phyloP scores from a whole-genome alignment of 306 rosid genomes.

The Hippophae rhamnoides region DNA sequence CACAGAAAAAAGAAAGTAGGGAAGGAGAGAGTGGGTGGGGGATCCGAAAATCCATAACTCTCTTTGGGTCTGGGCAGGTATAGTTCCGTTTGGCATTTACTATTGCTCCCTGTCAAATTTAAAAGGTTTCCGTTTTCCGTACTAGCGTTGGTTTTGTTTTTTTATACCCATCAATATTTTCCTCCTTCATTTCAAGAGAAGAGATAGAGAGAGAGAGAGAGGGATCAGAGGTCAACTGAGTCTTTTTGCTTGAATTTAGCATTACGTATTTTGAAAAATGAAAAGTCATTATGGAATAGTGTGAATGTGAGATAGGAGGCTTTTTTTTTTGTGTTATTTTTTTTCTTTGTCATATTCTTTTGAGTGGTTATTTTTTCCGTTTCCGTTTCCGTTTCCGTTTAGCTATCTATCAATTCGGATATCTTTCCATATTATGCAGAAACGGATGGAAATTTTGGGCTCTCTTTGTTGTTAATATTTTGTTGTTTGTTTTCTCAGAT shows the following conservation, averaged over 20 bases:
- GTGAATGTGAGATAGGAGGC: constrained; percentile 30
- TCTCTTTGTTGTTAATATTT: constrained; percentile 3
- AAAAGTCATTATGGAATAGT: constrained; percentile 29
- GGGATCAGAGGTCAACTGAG: constrained; percentile 23
- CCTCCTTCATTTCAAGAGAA: constrained; percentile 2
- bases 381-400: constrained; percentile 6
- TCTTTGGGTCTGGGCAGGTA: constrained; percentile 20
- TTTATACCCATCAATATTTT: constrained; percentile 15
- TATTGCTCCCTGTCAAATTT: constrained; percentile 31
- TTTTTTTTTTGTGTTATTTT: constrained; percentile 9
- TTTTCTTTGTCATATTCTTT: constrained; percentile 7
- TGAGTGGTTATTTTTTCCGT: constrained; percentile 1
- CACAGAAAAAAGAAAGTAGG: constrained; percentile 32
- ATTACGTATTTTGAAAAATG: constrained; percentile 15
- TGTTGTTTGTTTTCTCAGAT: neutral
- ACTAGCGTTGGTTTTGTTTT: constrained; percentile 48
- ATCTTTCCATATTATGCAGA: constrained; percentile 23
- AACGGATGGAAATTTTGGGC: constrained; percentile 26
- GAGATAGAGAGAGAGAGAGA: constrained; percentile 6
- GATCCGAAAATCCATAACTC: constrained; percentile 10
- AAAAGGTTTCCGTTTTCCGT: constrained; percentile 30
- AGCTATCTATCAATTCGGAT: neutral
- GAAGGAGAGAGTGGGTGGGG: too few species aligned
- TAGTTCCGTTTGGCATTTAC: constrained; percentile 25
- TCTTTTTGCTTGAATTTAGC: constrained; percentile 34